phyloP scores from a whole-genome alignment of 495 filamentous ascomycete genomes.

The Hypoxylon intermedium region DNA sequence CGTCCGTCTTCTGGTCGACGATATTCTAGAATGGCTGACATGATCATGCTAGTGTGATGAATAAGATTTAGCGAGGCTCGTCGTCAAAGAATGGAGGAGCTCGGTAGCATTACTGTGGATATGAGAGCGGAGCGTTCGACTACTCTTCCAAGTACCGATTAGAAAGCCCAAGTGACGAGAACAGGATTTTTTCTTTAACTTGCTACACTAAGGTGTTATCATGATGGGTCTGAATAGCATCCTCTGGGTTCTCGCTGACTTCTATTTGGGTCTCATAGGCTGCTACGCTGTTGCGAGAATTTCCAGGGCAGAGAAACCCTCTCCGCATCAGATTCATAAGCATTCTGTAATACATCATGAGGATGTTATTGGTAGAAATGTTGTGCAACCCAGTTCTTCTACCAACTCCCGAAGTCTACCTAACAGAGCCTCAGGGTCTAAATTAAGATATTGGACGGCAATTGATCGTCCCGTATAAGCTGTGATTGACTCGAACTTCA shows the following conservation, averaged over 20 bases:
- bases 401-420: not conserved
- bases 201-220: not conserved
- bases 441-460: too few species aligned
- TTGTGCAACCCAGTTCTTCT: not conserved
- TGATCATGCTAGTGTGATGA: not conserved
- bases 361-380: not conserved
- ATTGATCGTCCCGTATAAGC: too few species aligned
- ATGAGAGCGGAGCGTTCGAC: not conserved
- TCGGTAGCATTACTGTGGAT: not conserved
- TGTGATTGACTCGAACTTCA: too few species aligned
- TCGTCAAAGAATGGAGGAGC: not conserved
- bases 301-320: not conserved
- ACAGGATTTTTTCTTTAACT: not conserved
- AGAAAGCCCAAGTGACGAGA: not conserved
- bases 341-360: not conserved
- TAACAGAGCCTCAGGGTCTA: too few species aligned
- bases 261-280: not conserved
- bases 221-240: not conserved
- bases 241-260: not conserved
- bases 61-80: conserved; percentile 7
- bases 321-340: not conserved
- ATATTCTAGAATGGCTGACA: not conserved
- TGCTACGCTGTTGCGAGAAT: not conserved
- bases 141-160: not conserved
- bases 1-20: conserved; percentile 1